Conservation (phyloP, 768 basidiomycete species). For the Pulveroboletus sp. region DNA sequence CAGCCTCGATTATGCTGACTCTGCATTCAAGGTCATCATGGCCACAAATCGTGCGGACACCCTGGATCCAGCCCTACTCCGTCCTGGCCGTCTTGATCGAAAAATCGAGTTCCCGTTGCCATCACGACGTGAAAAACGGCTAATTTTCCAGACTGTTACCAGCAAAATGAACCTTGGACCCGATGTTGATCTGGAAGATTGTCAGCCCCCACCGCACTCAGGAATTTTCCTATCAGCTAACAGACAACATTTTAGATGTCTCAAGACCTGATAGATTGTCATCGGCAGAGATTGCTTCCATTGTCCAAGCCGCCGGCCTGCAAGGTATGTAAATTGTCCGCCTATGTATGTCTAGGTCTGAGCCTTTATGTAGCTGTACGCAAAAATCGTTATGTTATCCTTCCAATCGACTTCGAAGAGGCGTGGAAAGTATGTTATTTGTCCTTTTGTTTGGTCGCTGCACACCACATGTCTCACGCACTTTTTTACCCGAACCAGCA, state of each 20-base stretch:
- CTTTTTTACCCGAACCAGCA: constrained; percentile 55
- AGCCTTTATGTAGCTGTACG: constrained; percentile 62
- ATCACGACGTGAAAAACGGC: constrained; percentile 88
- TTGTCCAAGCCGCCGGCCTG: constrained; percentile 95
- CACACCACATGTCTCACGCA: constrained; percentile 32
- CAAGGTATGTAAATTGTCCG: constrained; percentile 60
- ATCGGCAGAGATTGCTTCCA: constrained; percentile 92
- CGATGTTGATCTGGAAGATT: constrained; percentile 98
- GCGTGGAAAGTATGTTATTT: constrained; percentile 96
- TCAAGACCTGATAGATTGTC: constrained; percentile 95
- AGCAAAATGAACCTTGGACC: constrained; percentile 97
- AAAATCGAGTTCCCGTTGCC: constrained; percentile 99
- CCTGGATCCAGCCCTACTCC: constrained; percentile 93
- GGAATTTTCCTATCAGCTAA: constrained; percentile 15
- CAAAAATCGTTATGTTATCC: constrained; percentile 96
- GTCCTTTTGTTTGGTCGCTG: constrained; percentile 40
- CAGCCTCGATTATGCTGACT: not conserved
- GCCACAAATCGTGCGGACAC: constrained; percentile 99
- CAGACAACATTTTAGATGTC: constrained; percentile 59
- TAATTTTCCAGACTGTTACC: constrained; percentile 98
- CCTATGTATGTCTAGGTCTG: not conserved
- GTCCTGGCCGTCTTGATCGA: constrained; percentile 95
- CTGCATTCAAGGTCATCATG: constrained; percentile 84
- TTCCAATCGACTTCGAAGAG: constrained; percentile 97
- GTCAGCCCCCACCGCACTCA: constrained; percentile 46